These are phyloP conservation scores for Exophiala dermatitidis DNA, from an alignment of 2,329 filamentous ascomycete species.

Conservation along the genomic window DNA sequence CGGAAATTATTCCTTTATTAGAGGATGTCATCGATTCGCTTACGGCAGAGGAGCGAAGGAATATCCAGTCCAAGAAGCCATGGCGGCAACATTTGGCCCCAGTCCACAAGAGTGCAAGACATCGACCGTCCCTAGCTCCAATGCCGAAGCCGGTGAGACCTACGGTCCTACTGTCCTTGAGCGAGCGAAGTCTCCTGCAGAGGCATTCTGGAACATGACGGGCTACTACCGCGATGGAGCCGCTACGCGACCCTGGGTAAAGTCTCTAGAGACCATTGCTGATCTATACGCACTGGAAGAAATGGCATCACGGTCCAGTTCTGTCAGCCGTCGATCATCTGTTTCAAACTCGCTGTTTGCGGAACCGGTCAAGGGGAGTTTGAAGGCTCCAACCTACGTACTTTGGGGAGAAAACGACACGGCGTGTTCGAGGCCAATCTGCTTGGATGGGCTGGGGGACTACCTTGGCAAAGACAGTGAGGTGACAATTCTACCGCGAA, in stretches of 20 bases:
- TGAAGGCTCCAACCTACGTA: slow-evolving; percentile 48
- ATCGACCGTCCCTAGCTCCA: slow-evolving; percentile 21
- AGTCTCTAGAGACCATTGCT: slow-evolving; percentile 45
- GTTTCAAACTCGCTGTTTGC: slow-evolving; percentile 35
- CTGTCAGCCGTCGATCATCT: slow-evolving; percentile 22
- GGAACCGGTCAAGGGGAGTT: slow-evolving; percentile 38
- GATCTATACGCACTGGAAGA: slow-evolving; percentile 41
- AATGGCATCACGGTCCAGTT: slow-evolving; percentile 19
- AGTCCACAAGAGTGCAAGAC: slow-evolving; percentile 40
- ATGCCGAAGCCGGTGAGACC: slow-evolving; percentile 21
- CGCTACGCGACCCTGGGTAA: slow-evolving; percentile 42
- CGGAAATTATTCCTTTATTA: slow-evolving; percentile 46
- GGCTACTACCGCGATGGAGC: slow-evolving; percentile 50
- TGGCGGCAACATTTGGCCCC: slow-evolving; percentile 49
- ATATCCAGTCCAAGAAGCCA: slow-evolving; percentile 39
- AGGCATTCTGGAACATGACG: slow-evolving; percentile 45
- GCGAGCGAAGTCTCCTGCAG: slow-evolving; percentile 35
- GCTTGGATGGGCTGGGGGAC: slow-evolving; percentile 47
- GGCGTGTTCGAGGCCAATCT: slow-evolving; percentile 45
- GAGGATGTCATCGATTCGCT: slow-evolving; percentile 35
- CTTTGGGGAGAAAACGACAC: slow-evolving; percentile 48
- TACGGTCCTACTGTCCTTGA: slow-evolving; percentile 39
- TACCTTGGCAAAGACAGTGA: slow-evolving; percentile 46
- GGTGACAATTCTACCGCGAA: slow-evolving; percentile 43
- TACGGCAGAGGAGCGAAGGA: slow-evolving; percentile 33